Conservation (phyloP, 108 stramenopile genomes). For the Cyclostephanos tholiformis region DNA sequence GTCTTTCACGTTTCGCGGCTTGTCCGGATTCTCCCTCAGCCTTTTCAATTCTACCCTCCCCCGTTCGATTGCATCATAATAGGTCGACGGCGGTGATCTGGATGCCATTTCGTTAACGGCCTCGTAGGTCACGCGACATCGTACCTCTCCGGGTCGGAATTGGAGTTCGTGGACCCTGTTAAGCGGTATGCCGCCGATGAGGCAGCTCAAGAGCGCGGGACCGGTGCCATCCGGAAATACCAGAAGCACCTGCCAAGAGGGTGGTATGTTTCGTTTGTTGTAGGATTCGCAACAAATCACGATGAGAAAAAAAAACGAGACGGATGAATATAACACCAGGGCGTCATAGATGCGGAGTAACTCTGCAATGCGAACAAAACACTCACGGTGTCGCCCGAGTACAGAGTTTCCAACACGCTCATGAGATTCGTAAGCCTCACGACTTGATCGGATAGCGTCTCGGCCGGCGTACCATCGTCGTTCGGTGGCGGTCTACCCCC, state of each 20-base stretch:
- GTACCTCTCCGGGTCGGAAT: conserved; percentile 65
- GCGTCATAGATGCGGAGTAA: neutral
- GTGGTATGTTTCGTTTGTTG: too few relatives aligned
- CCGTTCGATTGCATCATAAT: conserved; percentile 28
- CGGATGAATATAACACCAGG: too few relatives aligned
- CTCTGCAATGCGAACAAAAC: neutral
- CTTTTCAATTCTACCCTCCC: conserved; percentile 28
- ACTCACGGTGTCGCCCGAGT: conserved; percentile 65
- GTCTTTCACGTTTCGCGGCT: conserved; percentile 39
- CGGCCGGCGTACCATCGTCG: conserved; percentile 82
- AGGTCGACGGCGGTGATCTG: conserved; percentile 20
- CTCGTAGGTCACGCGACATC: conserved; percentile 56
- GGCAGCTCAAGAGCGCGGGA: conserved; percentile 71
- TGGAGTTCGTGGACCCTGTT: conserved; percentile 72
- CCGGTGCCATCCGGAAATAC: conserved; percentile 83
- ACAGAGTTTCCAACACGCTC: conserved; percentile 72
- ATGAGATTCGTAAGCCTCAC: conserved; percentile 74
- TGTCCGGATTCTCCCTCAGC: conserved; percentile 38
- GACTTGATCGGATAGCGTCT: conserved; percentile 73
- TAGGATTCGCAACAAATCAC: too few relatives aligned
- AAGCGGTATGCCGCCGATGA: conserved; percentile 79
- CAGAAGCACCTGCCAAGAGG: conserved; percentile 46
- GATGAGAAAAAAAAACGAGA: too few relatives aligned
- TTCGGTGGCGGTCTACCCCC: conserved; percentile 74
- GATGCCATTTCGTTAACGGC: conserved; percentile 28